Evolutionary conservation across 1,284 basidiomycete species (phyloP), one percentile per base, ranked within the genome.

Genomic region (Xerocomus amazonicus): DNA sequence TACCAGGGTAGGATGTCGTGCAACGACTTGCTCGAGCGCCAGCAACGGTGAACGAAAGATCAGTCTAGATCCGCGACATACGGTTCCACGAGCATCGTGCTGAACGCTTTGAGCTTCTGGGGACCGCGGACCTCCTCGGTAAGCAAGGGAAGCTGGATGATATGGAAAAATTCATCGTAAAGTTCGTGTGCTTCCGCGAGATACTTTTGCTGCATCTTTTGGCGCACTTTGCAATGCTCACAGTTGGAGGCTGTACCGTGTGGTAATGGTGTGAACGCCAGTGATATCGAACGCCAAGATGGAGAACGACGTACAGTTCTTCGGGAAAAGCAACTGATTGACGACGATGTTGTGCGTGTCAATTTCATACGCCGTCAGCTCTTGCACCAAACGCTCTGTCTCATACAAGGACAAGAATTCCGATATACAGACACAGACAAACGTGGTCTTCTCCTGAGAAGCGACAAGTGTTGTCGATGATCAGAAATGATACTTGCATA

Each of bases 311-410:
- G 57, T 64, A 90, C 90, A 81, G 66, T 85, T 78, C 74, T 91
- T 94, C 17, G 96, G 96, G 78, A 92, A 98, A 37, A 99, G 76
- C 9, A 99, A 76, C 72, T 99, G 96, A 69, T 99, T 99, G 58
- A 98, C 93, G 47, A 99, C 93, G 61, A 99, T 99, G 67, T 95
- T 93, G 71, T 99, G 96, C 40, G 95, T 98, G 71, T 99, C 97
- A 67, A 99, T 99, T 68, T 93, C 94, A 72, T 99, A 99, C 43
- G 84, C 77, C 12, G 95, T 96, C 43, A 99, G 75, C 67, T 99
- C 97, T 70, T 99, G 96, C 35, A 99, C 92, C 40, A 99, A 79
- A 28, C 96, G 89, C 70, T 99, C 96, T 27, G 96, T 99, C 77
- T 99, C 97, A 71, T 99, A 99, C 19, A 99, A 75, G 19, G 95